Percentiles rank a stretch among this genome's conserved stretches.
Conservation (phyloP, 441 rosid genomes). For the Brassica hybrid region DNA sequence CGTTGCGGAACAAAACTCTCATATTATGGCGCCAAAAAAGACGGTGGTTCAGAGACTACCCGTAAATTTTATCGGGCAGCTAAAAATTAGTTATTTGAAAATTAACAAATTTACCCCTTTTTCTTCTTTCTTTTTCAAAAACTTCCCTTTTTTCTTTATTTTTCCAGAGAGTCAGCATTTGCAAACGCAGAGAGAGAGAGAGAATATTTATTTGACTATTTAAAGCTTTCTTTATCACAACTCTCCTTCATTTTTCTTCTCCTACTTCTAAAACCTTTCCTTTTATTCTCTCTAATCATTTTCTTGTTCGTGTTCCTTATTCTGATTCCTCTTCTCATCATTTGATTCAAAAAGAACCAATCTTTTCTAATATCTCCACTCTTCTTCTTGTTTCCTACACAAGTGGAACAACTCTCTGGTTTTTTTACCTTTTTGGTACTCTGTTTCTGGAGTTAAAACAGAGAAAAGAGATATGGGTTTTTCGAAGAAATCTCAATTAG, state of each 20-base stretch:
- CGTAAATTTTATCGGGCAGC: conserved; percentile 68
- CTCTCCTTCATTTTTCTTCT: conserved; percentile 36
- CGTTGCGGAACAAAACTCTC: conserved; percentile 58
- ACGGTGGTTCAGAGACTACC: conserved; percentile 54
- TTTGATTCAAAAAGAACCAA: conserved; percentile 6
- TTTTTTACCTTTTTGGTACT: conserved; percentile 10
- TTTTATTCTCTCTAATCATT: conserved; percentile 24
- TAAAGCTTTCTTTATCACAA: conserved; percentile 35
- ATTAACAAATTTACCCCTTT: conserved; percentile 16
- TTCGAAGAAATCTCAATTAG: conserved; percentile 70
- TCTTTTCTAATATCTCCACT: neutral
- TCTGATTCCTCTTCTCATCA: conserved; percentile 18
- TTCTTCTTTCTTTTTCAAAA: conserved; percentile 18
- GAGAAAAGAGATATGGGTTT: conserved; percentile 57
- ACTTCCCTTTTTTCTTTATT: neutral
- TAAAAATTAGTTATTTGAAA: conserved; percentile 4
- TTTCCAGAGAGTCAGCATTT: conserved; percentile 7
- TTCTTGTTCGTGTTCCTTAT: conserved; percentile 17
- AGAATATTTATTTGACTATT: conserved; percentile 33
- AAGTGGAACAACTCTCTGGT: conserved; percentile 22
- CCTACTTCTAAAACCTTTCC: conserved; percentile 7
- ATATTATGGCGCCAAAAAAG: conserved; percentile 70
- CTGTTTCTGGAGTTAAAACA: conserved; percentile 4
- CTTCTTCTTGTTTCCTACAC: conserved; percentile 18
- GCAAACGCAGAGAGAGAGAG: neutral